These are phyloP conservation scores for Corylus americana DNA, from an alignment of 306 rosid species.

Conservation along the genomic window DNA sequence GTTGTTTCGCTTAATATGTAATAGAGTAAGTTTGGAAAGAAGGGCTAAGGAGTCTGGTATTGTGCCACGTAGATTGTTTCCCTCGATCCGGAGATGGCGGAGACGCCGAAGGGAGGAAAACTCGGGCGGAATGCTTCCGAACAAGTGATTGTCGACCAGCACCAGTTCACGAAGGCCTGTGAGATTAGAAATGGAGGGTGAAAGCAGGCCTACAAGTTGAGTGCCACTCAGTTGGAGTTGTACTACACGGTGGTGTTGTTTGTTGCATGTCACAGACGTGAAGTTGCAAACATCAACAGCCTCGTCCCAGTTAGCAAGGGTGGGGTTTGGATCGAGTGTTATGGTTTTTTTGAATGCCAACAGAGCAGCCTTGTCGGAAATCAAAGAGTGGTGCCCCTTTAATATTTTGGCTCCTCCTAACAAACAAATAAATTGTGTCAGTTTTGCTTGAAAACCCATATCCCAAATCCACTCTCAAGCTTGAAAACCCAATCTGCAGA, in stretches of 20 bases:
- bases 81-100: constrained; percentile 36
- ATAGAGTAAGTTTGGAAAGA: constrained; percentile 38
- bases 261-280: constrained; percentile 55
- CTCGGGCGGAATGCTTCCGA: constrained; percentile 50
- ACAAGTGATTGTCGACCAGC: constrained; percentile 37
- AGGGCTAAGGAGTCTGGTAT: constrained; percentile 53
- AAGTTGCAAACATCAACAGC: constrained; percentile 50
- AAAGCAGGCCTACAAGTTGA: constrained; percentile 48
- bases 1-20: constrained; percentile 32
- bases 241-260: constrained; percentile 44
- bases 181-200: constrained; percentile 65
- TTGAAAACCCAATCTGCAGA: too few relatives aligned
- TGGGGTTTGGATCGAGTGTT: constrained; percentile 43
- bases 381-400: constrained; percentile 36
- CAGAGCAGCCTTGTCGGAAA: constrained; percentile 54
- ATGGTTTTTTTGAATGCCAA: constrained; percentile 51
- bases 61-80: constrained; percentile 48
- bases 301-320: constrained; percentile 58
- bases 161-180: constrained; percentile 50
- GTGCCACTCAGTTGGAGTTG: constrained; percentile 30
- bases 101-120: constrained; percentile 50
- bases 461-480: too few relatives aligned
- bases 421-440: too few relatives aligned
- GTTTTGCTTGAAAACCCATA: too few relatives aligned
- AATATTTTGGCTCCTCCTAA: too few relatives aligned